Evolutionary conservation across 2,329 filamentous ascomycete genomes (phyloP), one percentile per base, ranked within the genome.

Genomic region (Xylariales sp.): DNA sequence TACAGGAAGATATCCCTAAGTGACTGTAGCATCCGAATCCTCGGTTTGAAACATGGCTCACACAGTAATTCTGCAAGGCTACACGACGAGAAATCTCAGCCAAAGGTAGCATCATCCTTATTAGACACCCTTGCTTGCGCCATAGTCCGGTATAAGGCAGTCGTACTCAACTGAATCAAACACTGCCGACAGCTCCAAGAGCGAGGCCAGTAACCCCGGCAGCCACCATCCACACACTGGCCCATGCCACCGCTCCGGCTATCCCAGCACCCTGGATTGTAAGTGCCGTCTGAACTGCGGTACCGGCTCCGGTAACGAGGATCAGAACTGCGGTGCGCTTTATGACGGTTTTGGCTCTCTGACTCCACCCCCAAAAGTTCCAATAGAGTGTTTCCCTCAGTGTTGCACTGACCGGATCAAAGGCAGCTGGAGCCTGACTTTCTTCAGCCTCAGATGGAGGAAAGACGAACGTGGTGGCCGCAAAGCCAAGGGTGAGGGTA

Each of bases 381-480:
- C 78, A 82, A 52, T 72, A 67, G 21, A 95, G 55, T 3, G 86
- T 91, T 60, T 93, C 77, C 18, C 67, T 62, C 14, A 94, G 68
- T 1, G 73, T 78, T 2, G 85, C 83, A 13, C 68, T 74, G 18
- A 69, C 74, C 0, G 84, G 77, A 48, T 88, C 70, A 53, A 88
- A 88, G 18, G 66, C 66, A 57, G 21, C 59, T 57, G 16, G 24
- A n/a, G 67, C 60, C 47, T 69, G 63, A 37, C 69, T 69, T 44
- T 80, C 70, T 45, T 68, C 64, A 29, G 57, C 72, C 14, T 78
- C 74, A 16, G 78, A 74, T 2, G 83, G 81, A 27, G 78, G 76
- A 59, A 95, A 94, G 48, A 96, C 78, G 57, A 94, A 91, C 31
- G 76, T 74, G 44, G 80, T 80, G 5, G 83, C 81, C 1, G 87